Base-by-base conservation (phyloP, 2,329 filamentous ascomycete genomes). In the Plenodomus tracheiphilus region DNA sequence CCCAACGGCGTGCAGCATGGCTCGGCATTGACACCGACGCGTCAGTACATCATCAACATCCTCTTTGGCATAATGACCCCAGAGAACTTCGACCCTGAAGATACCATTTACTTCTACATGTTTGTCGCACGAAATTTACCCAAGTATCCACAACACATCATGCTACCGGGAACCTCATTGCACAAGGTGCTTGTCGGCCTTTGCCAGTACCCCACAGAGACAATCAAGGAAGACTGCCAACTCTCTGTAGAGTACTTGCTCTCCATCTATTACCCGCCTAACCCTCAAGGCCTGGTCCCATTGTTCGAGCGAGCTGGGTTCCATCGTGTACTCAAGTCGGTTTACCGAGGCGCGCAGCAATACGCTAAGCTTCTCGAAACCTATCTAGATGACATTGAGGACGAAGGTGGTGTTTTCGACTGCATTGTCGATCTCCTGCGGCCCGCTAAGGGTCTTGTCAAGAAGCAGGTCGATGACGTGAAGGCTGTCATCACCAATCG, bases 71-170 rank as follows among this genome's bases (percentile, higher is more conserved):
- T 97, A 21, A 96, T 99, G 90, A 88, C 86, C 41, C 76, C 84
- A 0, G 78, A 81, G 3, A 84, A 89, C 39, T 97, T 96, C 71
- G 82, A 85, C 0, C 74, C 85, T 0, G 84, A 88, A 52, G 91
- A 97, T 66, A 92, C 89, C 11, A 89, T 99, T 47, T 99, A 96
- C 71, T 82, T 99, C 38, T 91, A 99, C 73, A 99, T 99, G 91
- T 99, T 99, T 66, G 88, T 99, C 67, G 93, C 94, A 16, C 85
- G 94, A 47, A 99, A 96, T 68, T 76, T 99, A 41, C 90, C 95
- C 3, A 99, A 99, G 70, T 99, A 96, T 65, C 91, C 92, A 1
- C 93, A 97, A 68, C 97, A 97, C 65, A 86, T 99, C 42, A 82
- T 97, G 10, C 84, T 99, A 39, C 89, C 93, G 0, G 94, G 92